Evolutionary conservation across 495 filamentous ascomycete genomes (phyloP).

Genomic region (Aspergillus avenaceus): DNA sequence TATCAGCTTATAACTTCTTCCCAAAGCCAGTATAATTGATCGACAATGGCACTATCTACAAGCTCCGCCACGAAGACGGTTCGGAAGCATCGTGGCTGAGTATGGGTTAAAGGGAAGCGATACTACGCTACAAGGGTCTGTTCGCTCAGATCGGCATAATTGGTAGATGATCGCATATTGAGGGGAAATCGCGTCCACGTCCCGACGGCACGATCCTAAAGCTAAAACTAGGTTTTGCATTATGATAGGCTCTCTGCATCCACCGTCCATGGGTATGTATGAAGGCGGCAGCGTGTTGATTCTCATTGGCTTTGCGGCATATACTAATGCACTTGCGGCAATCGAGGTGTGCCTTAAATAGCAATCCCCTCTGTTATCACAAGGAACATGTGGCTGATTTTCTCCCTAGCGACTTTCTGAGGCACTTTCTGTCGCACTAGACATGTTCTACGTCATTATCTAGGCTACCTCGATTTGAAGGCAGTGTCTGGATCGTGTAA

Average conservation of each 20-base stretch:
- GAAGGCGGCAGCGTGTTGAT: background rate
- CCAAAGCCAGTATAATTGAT: background rate
- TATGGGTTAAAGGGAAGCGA: background rate
- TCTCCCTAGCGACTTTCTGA: no score
- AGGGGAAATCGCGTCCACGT: background rate
- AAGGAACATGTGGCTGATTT: no score
- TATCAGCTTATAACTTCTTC: background rate
- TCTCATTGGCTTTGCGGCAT: background rate
- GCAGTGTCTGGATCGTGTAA: no score
- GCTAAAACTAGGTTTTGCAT: background rate
- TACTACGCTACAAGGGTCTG: background rate
- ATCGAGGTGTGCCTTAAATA: background rate
- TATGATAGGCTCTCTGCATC: background rate
- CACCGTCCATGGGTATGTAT: background rate
- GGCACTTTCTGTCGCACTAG: no score
- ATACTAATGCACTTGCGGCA: background rate
- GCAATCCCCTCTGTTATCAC: no score
- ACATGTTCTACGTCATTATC: no score
- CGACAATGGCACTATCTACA: no score
- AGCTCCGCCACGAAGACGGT: no score
- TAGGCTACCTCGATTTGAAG: no score
- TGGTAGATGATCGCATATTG: background rate
- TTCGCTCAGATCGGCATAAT: background rate
- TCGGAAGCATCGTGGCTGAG: background rate
- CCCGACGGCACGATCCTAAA: background rate